Percentiles rank a stretch among this genome's conserved stretches.
Conservation (phyloP, 768 basidiomycete genomes). For the Mycena galopus region DNA sequence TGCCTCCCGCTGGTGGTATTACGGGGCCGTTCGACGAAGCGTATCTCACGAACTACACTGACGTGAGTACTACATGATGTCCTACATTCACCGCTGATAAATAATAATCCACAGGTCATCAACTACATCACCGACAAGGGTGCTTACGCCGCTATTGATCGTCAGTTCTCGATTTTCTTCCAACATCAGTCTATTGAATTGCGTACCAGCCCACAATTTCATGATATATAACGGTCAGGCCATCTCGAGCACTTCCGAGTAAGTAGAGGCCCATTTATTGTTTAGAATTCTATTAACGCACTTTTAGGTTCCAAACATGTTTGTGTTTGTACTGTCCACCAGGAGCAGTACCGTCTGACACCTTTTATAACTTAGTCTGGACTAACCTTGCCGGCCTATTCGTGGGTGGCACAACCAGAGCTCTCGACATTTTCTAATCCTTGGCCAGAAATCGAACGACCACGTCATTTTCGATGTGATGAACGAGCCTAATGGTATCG, state of each 20-base stretch:
- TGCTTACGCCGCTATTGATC: conserved; percentile 69
- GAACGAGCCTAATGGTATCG: conserved; percentile 63
- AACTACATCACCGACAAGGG: conserved; percentile 73
- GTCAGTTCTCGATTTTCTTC: conserved; percentile 45
- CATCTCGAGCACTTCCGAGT: conserved; percentile 64
- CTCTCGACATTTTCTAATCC: not conserved
- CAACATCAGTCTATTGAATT: not conserved
- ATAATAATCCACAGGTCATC: conserved; percentile 56
- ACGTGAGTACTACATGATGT: conserved; percentile 44
- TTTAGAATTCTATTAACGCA: not conserved
- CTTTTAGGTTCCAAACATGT: conserved; percentile 64
- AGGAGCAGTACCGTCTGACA: not conserved
- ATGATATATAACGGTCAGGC: conserved; percentile 68
- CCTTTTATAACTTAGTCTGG: conserved; percentile 59
- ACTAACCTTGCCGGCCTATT: conserved; percentile 67
- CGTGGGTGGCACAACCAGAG: conserved; percentile 48
- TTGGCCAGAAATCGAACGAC: conserved; percentile 56
- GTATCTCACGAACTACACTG: conserved; percentile 65
- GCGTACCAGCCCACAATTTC: conserved; percentile 65
- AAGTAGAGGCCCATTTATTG: conserved; percentile 36
- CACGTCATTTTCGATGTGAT: conserved; percentile 67
- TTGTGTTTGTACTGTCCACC: conserved; percentile 53
- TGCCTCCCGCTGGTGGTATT: conserved; percentile 65
- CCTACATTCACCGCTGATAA: not conserved
- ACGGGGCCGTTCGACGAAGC: conserved; percentile 65